Base-by-base conservation (phyloP, 345 rosid species). In the Nephelium lappaceum region DNA sequence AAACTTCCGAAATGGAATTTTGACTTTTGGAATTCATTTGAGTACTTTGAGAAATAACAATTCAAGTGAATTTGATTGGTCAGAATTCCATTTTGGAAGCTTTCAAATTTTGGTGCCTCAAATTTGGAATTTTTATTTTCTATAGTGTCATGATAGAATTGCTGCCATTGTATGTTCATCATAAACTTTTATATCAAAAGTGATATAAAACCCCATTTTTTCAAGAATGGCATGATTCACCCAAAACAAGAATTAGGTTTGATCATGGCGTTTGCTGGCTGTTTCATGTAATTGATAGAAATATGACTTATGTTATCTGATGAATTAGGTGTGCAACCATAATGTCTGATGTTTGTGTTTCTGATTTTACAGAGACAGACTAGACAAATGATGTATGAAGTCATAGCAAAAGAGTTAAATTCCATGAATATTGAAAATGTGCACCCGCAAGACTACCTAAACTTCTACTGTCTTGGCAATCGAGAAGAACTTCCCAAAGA, bases 381-480 rank as follows among this genome's bases (percentile, higher is more conserved):
- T 19, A 91, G 93, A 87, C 91, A 90, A 85, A 88, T 93, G 98
- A 93, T 94, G 98, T 94, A 89, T 49, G 88, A 83, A 71, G 78
- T 90, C 57, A 85, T 92, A 90, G 88, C 95, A 70, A 78, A 86
- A 25, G 95, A 91, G 83, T 79, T 93, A 87, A 81, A 86, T 63
- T 74, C 86, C 71, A 84, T 84, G 88, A 39, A 79, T 25, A 77
- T 93, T 23, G 88, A 89, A 78, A 47, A 91, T 76, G 76, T 84
- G 19, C 84, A 87, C 74, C 96, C 93, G 6, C 88, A 85, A 77
- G 96, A 91, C 83, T 94, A 88, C 85, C 86, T 93, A 73, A 94
- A 94, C 82, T 94, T 94, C 80, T 94, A 87, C 78, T 94, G 98
- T 81, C 94, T 91, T 66, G 97, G 97, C 62, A 93, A 87, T 21